Conservation (phyloP, 129 eudicot genomes). For the Deinandra increscens region DNA sequence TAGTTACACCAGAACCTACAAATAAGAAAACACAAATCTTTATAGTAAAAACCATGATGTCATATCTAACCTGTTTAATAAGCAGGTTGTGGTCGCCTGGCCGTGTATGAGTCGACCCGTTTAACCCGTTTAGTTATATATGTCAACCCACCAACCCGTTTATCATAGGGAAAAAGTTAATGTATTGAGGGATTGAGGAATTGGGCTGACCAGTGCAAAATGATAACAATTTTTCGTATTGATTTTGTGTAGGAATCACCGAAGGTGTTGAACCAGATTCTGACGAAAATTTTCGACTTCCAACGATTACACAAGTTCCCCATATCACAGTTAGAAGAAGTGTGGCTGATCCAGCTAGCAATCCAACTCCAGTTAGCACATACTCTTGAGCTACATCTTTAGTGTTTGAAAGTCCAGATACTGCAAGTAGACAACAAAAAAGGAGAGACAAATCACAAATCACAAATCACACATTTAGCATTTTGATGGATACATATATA, state of each 20-base stretch:
- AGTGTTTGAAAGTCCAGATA: slow-evolving; percentile 57
- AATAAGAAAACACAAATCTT: not conserved
- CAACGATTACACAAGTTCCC: slow-evolving; percentile 73
- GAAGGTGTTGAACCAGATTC: slow-evolving; percentile 25
- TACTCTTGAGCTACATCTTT: slow-evolving; percentile 56
- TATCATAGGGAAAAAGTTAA: not conserved
- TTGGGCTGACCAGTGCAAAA: slow-evolving; percentile 36
- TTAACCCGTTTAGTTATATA: not conserved
- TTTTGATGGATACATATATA: too few relatives aligned
- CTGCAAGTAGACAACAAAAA: slow-evolving; percentile 36
- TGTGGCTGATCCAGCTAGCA: slow-evolving; percentile 68
- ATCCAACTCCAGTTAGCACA: slow-evolving; percentile 68
- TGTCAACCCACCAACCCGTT: not conserved
- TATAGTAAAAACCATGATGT: not conserved
- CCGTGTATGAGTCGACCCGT: not conserved
- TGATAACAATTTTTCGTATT: slow-evolving; percentile 28
- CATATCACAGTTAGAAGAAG: slow-evolving; percentile 61
- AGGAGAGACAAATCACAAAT: not conserved
- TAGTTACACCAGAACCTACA: slow-evolving; percentile 55
- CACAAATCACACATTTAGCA: slow-evolving; percentile 6
- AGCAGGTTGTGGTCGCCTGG: not conserved
- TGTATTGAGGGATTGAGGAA: not conserved
- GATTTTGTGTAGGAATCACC: slow-evolving; percentile 14
- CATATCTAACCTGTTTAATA: not conserved
- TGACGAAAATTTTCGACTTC: slow-evolving; percentile 30